Percentiles rank a stretch among this genome's conserved stretches.
Evolutionary conservation across 768 basidiomycete genomes (phyloP).

Genomic region (Termitomyces titanicus): DNA sequence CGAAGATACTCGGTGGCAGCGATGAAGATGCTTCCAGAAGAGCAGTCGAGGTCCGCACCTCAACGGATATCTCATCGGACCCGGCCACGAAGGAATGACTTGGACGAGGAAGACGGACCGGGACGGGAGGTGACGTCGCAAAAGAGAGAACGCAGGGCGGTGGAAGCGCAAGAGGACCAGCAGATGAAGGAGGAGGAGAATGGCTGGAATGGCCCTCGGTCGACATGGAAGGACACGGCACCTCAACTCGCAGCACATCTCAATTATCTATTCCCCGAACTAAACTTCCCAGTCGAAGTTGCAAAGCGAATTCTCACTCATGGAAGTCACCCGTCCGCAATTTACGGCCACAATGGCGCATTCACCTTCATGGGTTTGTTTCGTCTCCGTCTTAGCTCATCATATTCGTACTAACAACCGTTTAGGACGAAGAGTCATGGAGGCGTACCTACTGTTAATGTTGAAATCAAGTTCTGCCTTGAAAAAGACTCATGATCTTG

Average conservation of each 20-base stretch:
- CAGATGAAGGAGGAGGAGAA: slow-evolving; percentile 4
- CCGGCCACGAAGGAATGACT: slow-evolving; percentile 2
- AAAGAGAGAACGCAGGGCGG: background rate
- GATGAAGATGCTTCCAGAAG: slow-evolving; percentile 20
- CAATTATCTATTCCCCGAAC: slow-evolving; percentile 49
- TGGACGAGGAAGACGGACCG: background rate
- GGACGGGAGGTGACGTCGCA: background rate
- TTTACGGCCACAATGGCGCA: slow-evolving; percentile 68
- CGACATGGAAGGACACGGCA: slow-evolving; percentile 13
- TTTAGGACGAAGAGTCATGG: slow-evolving; percentile 72
- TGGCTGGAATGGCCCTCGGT: slow-evolving; percentile 9
- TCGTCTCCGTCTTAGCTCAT: slow-evolving; percentile 43
- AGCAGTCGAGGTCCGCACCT: slow-evolving; percentile 8
- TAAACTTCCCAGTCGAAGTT: slow-evolving; percentile 68
- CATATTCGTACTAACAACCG: slow-evolving; percentile 34
- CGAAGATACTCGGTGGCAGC: slow-evolving; percentile 26
- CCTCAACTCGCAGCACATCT: slow-evolving; percentile 44
- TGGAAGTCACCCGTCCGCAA: slow-evolving; percentile 64
- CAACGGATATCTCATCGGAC: slow-evolving; percentile 8
- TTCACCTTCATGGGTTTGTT: slow-evolving; percentile 69
- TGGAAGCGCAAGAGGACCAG: background rate
- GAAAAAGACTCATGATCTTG: slow-evolving; percentile 49
- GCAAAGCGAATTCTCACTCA: slow-evolving; percentile 77
- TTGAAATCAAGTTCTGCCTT: slow-evolving; percentile 52
- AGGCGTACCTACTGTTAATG: slow-evolving; percentile 73